Evolutionary conservation across 164 flowering plant genomes (phyloP).

Genomic region (Vitis vinifera): DNA sequence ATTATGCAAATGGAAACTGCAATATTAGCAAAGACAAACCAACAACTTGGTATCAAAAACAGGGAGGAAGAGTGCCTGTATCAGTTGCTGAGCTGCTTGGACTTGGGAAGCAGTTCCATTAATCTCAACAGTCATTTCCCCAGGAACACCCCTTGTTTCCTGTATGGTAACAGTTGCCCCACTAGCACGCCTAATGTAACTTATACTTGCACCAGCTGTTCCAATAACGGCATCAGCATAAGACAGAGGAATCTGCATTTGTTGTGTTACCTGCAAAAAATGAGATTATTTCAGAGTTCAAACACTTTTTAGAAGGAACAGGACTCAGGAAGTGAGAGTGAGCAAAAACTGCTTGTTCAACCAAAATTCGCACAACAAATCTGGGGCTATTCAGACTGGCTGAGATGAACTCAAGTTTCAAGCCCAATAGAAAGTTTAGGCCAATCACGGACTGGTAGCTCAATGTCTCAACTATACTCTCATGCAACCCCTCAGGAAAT

Average conservation of each 20-base stretch:
- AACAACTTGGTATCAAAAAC: neutral
- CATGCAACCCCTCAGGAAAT: neutral
- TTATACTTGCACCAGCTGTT: slow-evolving; percentile 75
- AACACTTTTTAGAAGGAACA: neutral
- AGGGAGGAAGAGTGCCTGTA: slow-evolving; percentile 27
- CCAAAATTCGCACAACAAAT: neutral
- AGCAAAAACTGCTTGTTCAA: neutral
- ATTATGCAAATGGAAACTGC: neutral
- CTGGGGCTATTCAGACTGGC: neutral
- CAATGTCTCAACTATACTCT: neutral
- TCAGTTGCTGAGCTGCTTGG: slow-evolving; percentile 48
- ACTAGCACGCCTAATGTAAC: slow-evolving; percentile 89
- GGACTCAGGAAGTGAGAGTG: neutral
- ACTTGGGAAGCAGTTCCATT: slow-evolving; percentile 55
- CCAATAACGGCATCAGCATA: slow-evolving; percentile 99
- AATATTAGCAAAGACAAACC: neutral
- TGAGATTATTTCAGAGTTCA: neutral
- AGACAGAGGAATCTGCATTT: slow-evolving; percentile 87
- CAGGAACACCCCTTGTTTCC: slow-evolving; percentile 85
- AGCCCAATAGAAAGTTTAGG: neutral
- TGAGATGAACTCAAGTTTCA: neutral
- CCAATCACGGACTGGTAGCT: neutral
- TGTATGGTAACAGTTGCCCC: slow-evolving; percentile 90
- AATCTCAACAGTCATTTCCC: slow-evolving; percentile 56
- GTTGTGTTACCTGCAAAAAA: slow-evolving; percentile 70